A percentile compares a stretch with the other conserved stretches of the same genome.
Conservation (phyloP, 176 grass and related monocot species). For the Raddia distichophylla region DNA sequence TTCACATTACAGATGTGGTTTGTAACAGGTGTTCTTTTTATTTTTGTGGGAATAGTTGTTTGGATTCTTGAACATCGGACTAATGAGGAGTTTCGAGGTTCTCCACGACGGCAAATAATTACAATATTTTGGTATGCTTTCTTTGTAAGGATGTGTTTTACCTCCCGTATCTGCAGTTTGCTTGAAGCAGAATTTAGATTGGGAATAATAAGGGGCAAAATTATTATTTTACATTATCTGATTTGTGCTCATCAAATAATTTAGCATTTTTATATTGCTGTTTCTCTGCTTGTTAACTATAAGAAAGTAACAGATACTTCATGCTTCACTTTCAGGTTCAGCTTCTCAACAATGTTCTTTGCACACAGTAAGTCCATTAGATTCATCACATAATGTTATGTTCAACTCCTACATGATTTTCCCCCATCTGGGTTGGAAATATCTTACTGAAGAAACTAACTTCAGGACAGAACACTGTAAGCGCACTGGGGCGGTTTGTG, state of each 20-base stretch:
- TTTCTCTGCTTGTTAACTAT: conserved; percentile 29
- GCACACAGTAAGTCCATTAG: conserved; percentile 73
- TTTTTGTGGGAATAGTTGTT: conserved; percentile 77
- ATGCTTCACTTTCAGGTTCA: conserved; percentile 72
- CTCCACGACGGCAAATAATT: conserved; percentile 57
- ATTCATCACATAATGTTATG: conserved; percentile 24
- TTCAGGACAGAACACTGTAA: conserved; percentile 74
- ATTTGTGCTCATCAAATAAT: not conserved
- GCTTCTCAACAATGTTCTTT: conserved; percentile 96
- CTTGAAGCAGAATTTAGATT: not conserved
- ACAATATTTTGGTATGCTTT: conserved; percentile 73
- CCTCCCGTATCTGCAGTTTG: not conserved
- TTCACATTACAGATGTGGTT: conserved; percentile 88
- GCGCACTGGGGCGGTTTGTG: conserved; percentile 71
- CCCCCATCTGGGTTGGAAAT: conserved; percentile 33
- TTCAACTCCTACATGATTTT: conserved; percentile 28
- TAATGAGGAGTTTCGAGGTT: conserved; percentile 76
- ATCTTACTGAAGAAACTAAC: conserved; percentile 12
- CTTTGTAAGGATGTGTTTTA: not conserved
- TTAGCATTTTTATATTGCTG: conserved; percentile 15
- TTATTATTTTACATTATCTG: conserved; percentile 12
- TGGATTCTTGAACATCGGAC: conserved; percentile 88
- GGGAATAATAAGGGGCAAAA: not conserved
- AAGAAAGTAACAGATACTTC: conserved; percentile 26
- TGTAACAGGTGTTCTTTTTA: conserved; percentile 70